Percentiles rank a stretch among this genome's conserved stretches.
Conservation (phyloP, 2,329 filamentous ascomycete species). For the Pyrenochaeta sp. region DNA sequence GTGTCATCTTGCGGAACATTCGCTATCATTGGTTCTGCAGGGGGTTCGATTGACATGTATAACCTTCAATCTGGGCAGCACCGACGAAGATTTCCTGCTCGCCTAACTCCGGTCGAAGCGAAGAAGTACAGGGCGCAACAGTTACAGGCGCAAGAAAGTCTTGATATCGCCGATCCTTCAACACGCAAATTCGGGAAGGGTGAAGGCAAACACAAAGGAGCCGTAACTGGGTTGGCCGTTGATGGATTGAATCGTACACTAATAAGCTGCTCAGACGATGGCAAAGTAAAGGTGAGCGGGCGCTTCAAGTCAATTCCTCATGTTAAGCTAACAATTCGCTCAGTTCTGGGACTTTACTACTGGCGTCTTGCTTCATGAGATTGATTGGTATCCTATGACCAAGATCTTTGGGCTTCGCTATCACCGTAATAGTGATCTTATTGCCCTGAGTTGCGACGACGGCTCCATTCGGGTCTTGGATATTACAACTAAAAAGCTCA, state of each 20-base stretch:
- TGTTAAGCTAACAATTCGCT: slow-evolving; percentile 15
- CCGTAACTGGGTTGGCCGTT: slow-evolving; percentile 85
- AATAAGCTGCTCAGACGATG: slow-evolving; percentile 87
- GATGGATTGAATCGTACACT: slow-evolving; percentile 88
- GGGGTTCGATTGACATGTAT: slow-evolving; percentile 90
- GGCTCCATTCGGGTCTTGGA: slow-evolving; percentile 88
- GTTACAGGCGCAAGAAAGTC: slow-evolving; percentile 62
- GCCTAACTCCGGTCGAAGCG: slow-evolving; percentile 78
- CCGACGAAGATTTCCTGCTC: slow-evolving; percentile 85
- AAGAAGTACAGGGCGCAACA: slow-evolving; percentile 74
- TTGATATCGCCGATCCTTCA: slow-evolving; percentile 15
- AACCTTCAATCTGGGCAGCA: slow-evolving; percentile 93
- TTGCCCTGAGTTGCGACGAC: slow-evolving; percentile 90
- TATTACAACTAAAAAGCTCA: slow-evolving; percentile 85
- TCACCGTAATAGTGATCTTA: slow-evolving; percentile 81
- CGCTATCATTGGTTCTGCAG: slow-evolving; percentile 83
- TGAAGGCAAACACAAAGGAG: slow-evolving; percentile 77
- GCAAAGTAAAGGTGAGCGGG: slow-evolving; percentile 78
- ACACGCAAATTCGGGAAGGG: slow-evolving; percentile 54
- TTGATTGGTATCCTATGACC: slow-evolving; percentile 82
- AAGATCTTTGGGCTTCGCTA: slow-evolving; percentile 80
- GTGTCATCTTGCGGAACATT: slow-evolving; percentile 95
- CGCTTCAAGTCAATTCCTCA: no score
- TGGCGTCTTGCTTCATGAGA: slow-evolving; percentile 78
- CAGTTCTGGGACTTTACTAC: slow-evolving; percentile 94